A percentile compares a stretch with the other conserved stretches of the same genome.
Evolutionary conservation across 2,329 filamentous ascomycete genomes (phyloP).

Genomic region (Dissoconium aciculare): DNA sequence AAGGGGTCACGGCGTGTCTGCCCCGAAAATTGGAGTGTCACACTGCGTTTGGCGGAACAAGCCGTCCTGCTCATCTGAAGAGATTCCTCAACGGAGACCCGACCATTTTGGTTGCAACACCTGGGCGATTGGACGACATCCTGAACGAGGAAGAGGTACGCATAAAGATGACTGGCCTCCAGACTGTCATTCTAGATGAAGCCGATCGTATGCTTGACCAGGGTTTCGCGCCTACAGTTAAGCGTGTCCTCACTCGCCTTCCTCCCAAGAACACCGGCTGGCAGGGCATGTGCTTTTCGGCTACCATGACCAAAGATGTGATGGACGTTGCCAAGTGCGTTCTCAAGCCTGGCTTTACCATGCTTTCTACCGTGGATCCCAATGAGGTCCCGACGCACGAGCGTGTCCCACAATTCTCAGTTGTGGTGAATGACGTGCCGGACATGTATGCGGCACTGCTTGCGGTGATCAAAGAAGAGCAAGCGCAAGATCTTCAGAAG

Average conservation of each 20-base stretch:
- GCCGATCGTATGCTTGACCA: constrained; percentile 68
- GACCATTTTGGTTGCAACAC: constrained; percentile 74
- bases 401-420: constrained; percentile 34
- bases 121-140: constrained; percentile 73
- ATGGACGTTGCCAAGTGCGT: constrained; percentile 31
- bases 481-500: constrained; percentile 23
- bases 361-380: constrained; percentile 31
- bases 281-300: constrained; percentile 37
- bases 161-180: constrained; percentile 31
- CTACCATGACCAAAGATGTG: constrained; percentile 32
- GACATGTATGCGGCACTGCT: constrained; percentile 33
- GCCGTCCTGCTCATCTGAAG: constrained; percentile 64
- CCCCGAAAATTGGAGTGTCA: constrained; percentile 61
- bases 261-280: constrained; percentile 36
- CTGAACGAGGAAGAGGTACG: constrained; percentile 48
- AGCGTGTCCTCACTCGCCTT: constrained; percentile 36
- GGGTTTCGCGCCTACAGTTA: constrained; percentile 40
- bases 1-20: constrained; percentile 80
- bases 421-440: constrained; percentile 25
- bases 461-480: constrained; percentile 32
- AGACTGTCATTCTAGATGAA: constrained; percentile 44
- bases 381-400: constrained; percentile 34
- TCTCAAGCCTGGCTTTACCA: constrained; percentile 28
- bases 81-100: constrained; percentile 59
- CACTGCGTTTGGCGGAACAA: constrained; percentile 52